Base-by-base conservation (phyloP, 192 early-diverging fungal species). In the Backusella parvicylindrica region DNA sequence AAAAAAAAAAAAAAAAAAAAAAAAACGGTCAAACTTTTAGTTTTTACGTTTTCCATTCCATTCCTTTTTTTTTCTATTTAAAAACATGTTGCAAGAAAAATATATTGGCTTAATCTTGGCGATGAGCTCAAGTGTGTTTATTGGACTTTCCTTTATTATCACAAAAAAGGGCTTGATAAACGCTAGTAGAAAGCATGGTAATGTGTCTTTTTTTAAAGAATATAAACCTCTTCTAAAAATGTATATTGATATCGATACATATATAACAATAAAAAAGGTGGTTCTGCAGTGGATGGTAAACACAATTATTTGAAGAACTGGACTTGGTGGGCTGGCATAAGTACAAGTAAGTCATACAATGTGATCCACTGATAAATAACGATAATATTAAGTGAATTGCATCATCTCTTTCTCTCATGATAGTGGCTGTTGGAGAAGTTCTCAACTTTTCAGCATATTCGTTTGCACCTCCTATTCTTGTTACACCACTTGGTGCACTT, bases 111-210 rank as follows among this genome's bases (percentile, higher is more conserved):
- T 98, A 81, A 88, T 88, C 30, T 85, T 98, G 66, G 95, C 96
- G 76, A 87, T 98, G 77, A 85, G 91, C 64, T 98, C 96, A 23
- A 92, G 92, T 65, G 72, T 95, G 60, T 88, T 96, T 76, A 98
- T 98, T 77, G 96, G 96, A 38, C 91, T 90, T 36, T 95, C 93
- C 64, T 97, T 97, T 81, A 92, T 98, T 50, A 84, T 99, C 75
- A 97, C 96, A 66, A 99, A 99, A 85, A 95, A 92, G 76, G 97
- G 95, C 28, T 86, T 99, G 33, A 91, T 95, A 68, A 93, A 95
- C 79, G 85, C 92, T n/a, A 87, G 86, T 67, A 79, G 82, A 28
- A 82, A 84, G 65, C 90, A 92, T 74, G 88, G 81, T 72, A 81
- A n/a, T 49, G 6, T 31, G 3, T n/a, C 31, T 70, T 9, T 35